Percentiles rank a stretch among this genome's conserved stretches.
Conservation (phyloP, 1,284 basidiomycete genomes). For the Papiliotrema nemorosa region DNA sequence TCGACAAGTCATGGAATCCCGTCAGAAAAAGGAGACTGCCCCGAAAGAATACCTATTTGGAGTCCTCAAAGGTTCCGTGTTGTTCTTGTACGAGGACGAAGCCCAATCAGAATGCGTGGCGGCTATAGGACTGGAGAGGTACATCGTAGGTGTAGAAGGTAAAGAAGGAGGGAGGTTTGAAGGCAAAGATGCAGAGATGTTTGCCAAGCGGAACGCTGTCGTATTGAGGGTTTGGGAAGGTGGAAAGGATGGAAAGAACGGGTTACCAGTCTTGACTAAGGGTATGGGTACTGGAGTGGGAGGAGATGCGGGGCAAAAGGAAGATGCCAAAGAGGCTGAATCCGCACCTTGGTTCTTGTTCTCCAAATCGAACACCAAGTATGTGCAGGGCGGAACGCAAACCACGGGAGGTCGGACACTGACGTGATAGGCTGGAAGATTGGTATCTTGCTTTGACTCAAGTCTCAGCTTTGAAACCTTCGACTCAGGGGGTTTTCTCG, state of each 20-base stretch:
- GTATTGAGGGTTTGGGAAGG: slow-evolving; percentile 52
- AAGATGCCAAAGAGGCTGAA: slow-evolving; percentile 46
- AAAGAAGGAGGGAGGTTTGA: slow-evolving; percentile 53
- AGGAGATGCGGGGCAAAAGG: slow-evolving; percentile 53
- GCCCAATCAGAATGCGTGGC: slow-evolving; percentile 79
- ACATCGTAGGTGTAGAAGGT: slow-evolving; percentile 70
- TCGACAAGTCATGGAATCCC: slow-evolving; percentile 41
- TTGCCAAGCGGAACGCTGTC: slow-evolving; percentile 80
- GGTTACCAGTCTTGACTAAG: slow-evolving; percentile 29
- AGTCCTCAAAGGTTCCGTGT: slow-evolving; percentile 77
- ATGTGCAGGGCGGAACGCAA: not conserved
- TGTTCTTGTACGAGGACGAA: slow-evolving; percentile 90
- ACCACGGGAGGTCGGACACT: not conserved
- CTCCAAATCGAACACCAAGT: slow-evolving; percentile 69
- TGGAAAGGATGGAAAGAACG: slow-evolving; percentile 23
- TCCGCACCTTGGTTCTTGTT: slow-evolving; percentile 83
- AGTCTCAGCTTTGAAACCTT: slow-evolving; percentile 56
- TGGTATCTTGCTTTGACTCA: slow-evolving; percentile 91
- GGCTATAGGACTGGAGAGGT: slow-evolving; percentile 68
- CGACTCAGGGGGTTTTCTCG: slow-evolving; percentile 58
- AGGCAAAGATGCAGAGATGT: slow-evolving; percentile 66
- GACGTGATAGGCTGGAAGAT: slow-evolving; percentile 58
- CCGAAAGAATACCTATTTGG: slow-evolving; percentile 87
- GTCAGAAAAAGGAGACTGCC: slow-evolving; percentile 63
- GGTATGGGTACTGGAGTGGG: slow-evolving; percentile 39